These are phyloP conservation scores for Talaromyces sp. DNA, from an alignment of 2,329 filamentous ascomycete genomes.

Conservation along the genomic window DNA sequence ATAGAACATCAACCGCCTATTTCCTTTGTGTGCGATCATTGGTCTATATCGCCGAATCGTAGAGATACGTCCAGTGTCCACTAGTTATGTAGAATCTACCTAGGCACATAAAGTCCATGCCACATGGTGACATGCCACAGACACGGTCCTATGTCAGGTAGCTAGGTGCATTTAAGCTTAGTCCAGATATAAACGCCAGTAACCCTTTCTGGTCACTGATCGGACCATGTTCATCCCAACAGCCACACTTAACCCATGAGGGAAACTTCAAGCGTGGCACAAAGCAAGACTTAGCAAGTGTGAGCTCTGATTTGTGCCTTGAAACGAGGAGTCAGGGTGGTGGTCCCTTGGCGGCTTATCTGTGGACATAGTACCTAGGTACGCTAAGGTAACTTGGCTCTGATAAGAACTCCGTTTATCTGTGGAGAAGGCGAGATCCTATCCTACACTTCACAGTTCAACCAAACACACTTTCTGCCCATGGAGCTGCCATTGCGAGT, in stretches of 20 bases:
- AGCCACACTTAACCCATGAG: constrained; percentile 22
- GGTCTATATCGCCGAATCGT: not conserved
- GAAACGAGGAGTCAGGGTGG: not conserved
- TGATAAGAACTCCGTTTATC: constrained; percentile 1
- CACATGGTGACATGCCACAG: not conserved
- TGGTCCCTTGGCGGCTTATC: constrained; percentile 11
- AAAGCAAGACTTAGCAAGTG: not conserved
- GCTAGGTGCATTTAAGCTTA: not conserved
- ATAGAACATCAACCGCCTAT: constrained; percentile 31
- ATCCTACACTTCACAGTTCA: constrained; percentile 11
- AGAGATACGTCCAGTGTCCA: not conserved
- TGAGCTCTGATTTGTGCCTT: constrained; percentile 6
- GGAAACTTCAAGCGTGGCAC: constrained; percentile 29
- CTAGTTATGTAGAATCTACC: not conserved
- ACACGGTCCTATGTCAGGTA: not conserved
- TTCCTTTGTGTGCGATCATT: constrained; percentile 17
- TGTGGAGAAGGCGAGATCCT: constrained; percentile 17
- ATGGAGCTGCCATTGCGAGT: constrained; percentile 3
- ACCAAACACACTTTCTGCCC: not conserved
- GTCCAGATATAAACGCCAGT: not conserved
- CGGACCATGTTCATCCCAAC: constrained; percentile 7
- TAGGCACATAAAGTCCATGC: not conserved
- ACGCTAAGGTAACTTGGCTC: not conserved
- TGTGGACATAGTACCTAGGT: not conserved
- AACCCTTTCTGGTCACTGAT: constrained; percentile 16